phyloP scores from a whole-genome alignment of 2,329 filamentous ascomycete genomes.

The Davidsoniella eucalypti region DNA sequence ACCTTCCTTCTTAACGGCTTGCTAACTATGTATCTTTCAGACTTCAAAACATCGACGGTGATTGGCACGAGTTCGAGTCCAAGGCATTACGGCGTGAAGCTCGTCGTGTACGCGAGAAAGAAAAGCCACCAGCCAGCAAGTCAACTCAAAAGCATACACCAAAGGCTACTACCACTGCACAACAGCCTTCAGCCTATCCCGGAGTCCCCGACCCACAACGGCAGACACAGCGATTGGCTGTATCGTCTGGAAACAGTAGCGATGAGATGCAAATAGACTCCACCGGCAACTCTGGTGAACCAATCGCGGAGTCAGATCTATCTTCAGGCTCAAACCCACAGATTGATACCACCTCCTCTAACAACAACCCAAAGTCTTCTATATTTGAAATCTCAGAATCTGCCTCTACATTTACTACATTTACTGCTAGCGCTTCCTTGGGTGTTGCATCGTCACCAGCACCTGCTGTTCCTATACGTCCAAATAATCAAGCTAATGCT shows the following conservation, averaged over 20 bases:
- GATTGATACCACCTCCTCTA: not conserved
- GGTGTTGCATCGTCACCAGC: not conserved
- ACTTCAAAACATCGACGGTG: conserved; percentile 66
- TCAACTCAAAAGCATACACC: not conserved
- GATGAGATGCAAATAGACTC: conserved; percentile 14
- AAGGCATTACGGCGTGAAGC: conserved; percentile 87
- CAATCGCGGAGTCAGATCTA: not conserved
- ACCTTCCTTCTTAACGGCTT: not conserved
- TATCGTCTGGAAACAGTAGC: not conserved
- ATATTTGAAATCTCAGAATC: not conserved
- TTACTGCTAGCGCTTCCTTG: not conserved
- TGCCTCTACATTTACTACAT: not conserved
- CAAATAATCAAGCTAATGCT: too few relatives aligned
- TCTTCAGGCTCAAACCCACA: not conserved
- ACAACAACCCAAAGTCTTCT: not conserved
- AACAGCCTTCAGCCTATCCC: not conserved
- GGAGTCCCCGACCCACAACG: not conserved
- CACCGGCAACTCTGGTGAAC: conserved; percentile 11
- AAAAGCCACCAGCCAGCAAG: too few relatives aligned
- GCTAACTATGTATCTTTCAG: conserved; percentile 27
- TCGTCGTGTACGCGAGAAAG: conserved; percentile 36
- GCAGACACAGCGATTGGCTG: conserved; percentile 12
- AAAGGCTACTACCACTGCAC: not conserved
- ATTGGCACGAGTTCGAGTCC: conserved; percentile 98
- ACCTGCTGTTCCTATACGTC: not conserved